Evolutionary conservation across 176 grass and related monocot species (phyloP), one percentile per base, ranked within the genome.

Genomic region (Typha latifolia): DNA sequence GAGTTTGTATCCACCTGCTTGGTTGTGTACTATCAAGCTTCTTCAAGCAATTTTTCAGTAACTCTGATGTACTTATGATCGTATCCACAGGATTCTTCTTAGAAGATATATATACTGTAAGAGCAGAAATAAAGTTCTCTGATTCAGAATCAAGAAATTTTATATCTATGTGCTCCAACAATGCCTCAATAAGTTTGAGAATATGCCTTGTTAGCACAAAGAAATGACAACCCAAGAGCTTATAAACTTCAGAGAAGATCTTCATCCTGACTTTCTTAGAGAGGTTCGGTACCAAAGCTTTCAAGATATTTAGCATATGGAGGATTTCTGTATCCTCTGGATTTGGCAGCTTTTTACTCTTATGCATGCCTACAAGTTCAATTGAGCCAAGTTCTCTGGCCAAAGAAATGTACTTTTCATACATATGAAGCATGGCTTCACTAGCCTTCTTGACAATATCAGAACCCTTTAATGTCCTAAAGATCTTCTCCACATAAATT

Each of bases 21-120:
- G 80, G 67, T 23, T 50, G 77, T 73, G 66, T 48, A 66, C 49
- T 49, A 48, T 70, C 62, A 48, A 97, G 66, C 69, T 86, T 89
- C 27, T 50, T 80, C 67, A 97, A 80, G 67, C 83, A 89, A 80
- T 49, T 83, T 76, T 62, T 89, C 66, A 89, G 69, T 51, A 86
- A 66, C 62, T 80, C 73, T 52, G 86, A 82, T 72, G 78, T 80
- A 75, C 62, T 49, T 12, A 86, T 69, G 56, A 84, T 79, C 48
- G 85, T 89, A 79, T 97, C 93, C 22, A 71, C 74, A 62, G 80
- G 80, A 66, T 86, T 91, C 78, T 84, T 91, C 64, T 91, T 75
- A 10, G 80, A 91, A 75, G 82, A 66, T 26, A 92, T 31, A 74
- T 89, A 97, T 32, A 69, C 68, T 56, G 82, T 49, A 65, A 97